A percentile compares a stretch with the other conserved stretches of the same genome.
Conservation (phyloP, 2,329 filamentous ascomycete species). For the Xylaria sp. region DNA sequence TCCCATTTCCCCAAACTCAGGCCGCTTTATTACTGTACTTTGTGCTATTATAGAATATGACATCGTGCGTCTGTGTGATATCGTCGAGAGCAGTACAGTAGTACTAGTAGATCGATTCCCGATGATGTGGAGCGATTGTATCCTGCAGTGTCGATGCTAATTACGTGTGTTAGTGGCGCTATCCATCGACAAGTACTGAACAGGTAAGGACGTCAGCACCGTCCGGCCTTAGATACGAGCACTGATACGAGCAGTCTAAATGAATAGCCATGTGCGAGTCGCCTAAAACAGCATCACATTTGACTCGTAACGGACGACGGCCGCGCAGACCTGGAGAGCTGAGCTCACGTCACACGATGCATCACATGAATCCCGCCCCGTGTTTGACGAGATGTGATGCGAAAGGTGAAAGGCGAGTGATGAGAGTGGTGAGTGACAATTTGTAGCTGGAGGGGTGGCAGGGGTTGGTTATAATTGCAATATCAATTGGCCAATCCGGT, state of each 20-base stretch:
- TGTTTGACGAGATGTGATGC: not conserved
- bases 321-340: not conserved
- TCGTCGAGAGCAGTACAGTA: not conserved
- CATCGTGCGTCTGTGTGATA: constrained; percentile 4
- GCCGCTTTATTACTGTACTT: constrained; percentile 24
- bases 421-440: constrained; percentile 7
- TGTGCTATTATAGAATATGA: not conserved
- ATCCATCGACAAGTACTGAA: not conserved
- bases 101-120: not conserved
- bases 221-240: not conserved
- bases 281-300: constrained; percentile 6
- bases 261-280: constrained; percentile 16
- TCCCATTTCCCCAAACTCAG: constrained; percentile 14
- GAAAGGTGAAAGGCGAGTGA: constrained; percentile 5
- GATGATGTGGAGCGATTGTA: constrained; percentile 21
- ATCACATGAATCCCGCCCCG: constrained; percentile 16
- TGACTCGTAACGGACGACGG: constrained; percentile 13
- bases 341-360: constrained; percentile 9
- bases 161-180: constrained; percentile 9
- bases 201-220: not conserved
- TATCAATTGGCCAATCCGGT: constrained; percentile 42
- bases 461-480: constrained; percentile 34
- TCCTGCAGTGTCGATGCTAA: constrained; percentile 11
- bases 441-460: constrained; percentile 16
- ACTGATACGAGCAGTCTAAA: constrained; percentile 19